Percentiles rank a stretch among this genome's conserved stretches.
Conservation (phyloP, 257 asterid species). For the Prunella vulgaris region DNA sequence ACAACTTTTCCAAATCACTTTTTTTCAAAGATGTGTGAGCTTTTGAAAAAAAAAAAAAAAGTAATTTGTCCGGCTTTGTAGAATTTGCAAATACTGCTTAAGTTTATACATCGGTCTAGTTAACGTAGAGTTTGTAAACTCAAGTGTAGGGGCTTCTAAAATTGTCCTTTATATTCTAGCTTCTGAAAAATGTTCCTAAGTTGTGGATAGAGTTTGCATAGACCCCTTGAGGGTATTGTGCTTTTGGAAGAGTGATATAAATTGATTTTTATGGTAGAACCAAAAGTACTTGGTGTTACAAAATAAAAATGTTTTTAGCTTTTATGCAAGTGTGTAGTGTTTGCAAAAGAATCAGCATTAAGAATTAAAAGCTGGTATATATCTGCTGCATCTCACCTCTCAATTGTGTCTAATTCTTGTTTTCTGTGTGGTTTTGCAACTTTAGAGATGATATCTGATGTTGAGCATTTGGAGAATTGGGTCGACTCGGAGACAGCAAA, state of each 20-base stretch:
- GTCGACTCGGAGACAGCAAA: slow-evolving; percentile 45
- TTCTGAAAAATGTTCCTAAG: too few relatives aligned
- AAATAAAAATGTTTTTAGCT: neutral
- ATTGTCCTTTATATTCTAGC: too few relatives aligned
- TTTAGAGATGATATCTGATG: slow-evolving; percentile 31
- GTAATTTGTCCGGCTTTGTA: too few relatives aligned
- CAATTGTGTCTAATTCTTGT: neutral
- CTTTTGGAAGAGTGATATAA: neutral
- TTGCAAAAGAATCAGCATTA: neutral
- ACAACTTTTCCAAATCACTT: too few relatives aligned
- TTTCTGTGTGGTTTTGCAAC: neutral
- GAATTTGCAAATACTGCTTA: too few relatives aligned
- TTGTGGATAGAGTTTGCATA: too few relatives aligned
- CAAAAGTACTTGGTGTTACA: neutral
- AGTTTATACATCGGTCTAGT: neutral
- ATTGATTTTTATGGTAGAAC: neutral
- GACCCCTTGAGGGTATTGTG: neutral
- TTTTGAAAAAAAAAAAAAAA: too few relatives aligned
- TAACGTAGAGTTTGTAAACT: neutral
- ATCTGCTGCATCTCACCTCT: neutral
- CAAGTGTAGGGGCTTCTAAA: neutral
- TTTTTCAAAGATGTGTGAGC: too few relatives aligned
- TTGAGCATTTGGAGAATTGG: slow-evolving; percentile 51
- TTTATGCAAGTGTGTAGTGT: neutral
- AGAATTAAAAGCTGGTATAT: neutral